A percentile compares a stretch with the other conserved stretches of the same genome.
These are phyloP conservation scores for Xylaria polymorpha DNA, from an alignment of 2,329 filamentous ascomycete species.

Conservation along the genomic window DNA sequence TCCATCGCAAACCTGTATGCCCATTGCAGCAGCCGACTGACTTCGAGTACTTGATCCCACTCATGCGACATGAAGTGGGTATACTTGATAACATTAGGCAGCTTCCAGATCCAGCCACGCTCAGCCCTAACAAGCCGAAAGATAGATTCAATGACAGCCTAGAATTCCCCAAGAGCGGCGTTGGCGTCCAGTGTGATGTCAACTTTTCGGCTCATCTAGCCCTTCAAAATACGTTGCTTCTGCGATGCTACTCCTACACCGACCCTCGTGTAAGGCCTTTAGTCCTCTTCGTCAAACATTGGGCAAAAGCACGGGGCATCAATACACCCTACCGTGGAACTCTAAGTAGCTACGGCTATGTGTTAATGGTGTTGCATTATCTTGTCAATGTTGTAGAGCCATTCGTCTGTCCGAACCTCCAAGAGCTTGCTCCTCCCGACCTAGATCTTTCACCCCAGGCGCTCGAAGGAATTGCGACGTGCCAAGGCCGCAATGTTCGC, in stretches of 20 bases:
- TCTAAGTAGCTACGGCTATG: slow-evolving; percentile 89
- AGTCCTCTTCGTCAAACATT: slow-evolving; percentile 88
- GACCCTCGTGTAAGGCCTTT: slow-evolving; percentile 82
- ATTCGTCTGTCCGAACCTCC: slow-evolving; percentile 86
- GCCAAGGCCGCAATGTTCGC: slow-evolving; percentile 75
- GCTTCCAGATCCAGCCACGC: slow-evolving; percentile 62
- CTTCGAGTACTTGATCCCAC: slow-evolving; percentile 53
- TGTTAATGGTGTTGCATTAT: slow-evolving; percentile 92
- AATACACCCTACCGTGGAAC: slow-evolving; percentile 90
- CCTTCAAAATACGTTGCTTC: slow-evolving; percentile 83
- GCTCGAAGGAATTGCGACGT: slow-evolving; percentile 57
- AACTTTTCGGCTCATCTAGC: slow-evolving; percentile 89
- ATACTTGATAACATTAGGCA: slow-evolving; percentile 58
- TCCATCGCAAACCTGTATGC: slow-evolving; percentile 56
- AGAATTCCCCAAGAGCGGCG: slow-evolving; percentile 80
- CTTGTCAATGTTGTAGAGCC: slow-evolving; percentile 84
- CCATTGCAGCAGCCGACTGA: slow-evolving; percentile 38
- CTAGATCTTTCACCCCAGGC: slow-evolving; percentile 53
- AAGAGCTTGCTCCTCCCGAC: slow-evolving; percentile 61
- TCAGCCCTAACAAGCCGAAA: slow-evolving; percentile 62
- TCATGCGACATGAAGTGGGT: slow-evolving; percentile 49
- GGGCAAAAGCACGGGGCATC: slow-evolving; percentile 87
- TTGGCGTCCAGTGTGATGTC: slow-evolving; percentile 91
- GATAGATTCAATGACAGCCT: slow-evolving; percentile 69
- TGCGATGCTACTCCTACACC: slow-evolving; percentile 84